A percentile compares a stretch with the other conserved stretches of the same genome.
These are phyloP conservation scores for Alternaria burnsii DNA, from an alignment of 2,329 filamentous ascomycete species.

Conservation along the genomic window DNA sequence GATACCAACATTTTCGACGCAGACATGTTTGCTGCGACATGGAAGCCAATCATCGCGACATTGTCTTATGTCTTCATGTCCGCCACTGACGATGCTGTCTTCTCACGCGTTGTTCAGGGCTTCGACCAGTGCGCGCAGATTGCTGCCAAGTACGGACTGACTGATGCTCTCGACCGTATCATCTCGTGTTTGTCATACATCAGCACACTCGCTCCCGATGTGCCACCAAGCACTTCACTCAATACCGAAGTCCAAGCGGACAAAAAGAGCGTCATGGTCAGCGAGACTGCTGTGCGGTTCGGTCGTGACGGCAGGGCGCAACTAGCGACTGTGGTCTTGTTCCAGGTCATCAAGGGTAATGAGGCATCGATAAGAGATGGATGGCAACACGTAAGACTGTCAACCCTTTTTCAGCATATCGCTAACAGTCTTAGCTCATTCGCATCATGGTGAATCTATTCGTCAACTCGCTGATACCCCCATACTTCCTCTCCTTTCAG, in stretches of 20 bases:
- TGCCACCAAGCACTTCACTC: conserved; percentile 80
- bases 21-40: conserved; percentile 96
- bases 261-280: conserved; percentile 96
- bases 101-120: conserved; percentile 88
- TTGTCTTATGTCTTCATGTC: conserved; percentile 99
- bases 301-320: conserved; percentile 93
- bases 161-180: conserved; percentile 90
- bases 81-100: conserved; percentile 94
- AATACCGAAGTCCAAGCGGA: conserved; percentile 96
- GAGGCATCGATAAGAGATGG: conserved; percentile 78
- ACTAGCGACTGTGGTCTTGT: conserved; percentile 92
- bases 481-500: conserved; percentile 74
- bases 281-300: conserved; percentile 94
- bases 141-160: conserved; percentile 82
- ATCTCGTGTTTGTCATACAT: conserved; percentile 90
- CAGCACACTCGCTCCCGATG: conserved; percentile 81
- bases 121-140: conserved; percentile 97
- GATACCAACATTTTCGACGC: conserved; percentile 95
- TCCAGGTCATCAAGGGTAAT: conserved; percentile 87
- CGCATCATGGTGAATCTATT: conserved; percentile 96
- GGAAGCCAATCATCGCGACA: conserved; percentile 93
- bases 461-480: conserved; percentile 89
- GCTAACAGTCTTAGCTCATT: conserved; percentile 71
- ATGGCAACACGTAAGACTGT: conserved; percentile 75
- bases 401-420: neutral